Conservation (phyloP, 164 flowering plant genomes). For the Amborella trichopoda region DNA sequence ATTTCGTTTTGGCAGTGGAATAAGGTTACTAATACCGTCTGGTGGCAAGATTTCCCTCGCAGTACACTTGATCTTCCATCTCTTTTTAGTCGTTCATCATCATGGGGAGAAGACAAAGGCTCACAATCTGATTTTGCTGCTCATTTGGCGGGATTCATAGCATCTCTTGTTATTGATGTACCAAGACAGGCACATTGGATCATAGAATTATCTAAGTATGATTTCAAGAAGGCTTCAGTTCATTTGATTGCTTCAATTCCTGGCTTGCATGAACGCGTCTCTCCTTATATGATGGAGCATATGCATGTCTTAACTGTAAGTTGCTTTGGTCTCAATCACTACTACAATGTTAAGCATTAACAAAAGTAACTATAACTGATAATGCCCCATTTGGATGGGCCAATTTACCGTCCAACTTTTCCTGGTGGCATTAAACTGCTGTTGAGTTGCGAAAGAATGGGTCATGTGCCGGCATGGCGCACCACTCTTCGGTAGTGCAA, state of each 20-base stretch:
- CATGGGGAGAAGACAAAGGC: slow-evolving; percentile 11
- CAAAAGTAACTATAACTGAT: too few species aligned
- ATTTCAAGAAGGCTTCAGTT: slow-evolving; percentile 47
- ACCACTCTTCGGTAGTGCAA: too few species aligned
- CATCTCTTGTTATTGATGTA: slow-evolving; percentile 59
- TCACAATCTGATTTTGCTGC: slow-evolving; percentile 69
- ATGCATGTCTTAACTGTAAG: slow-evolving; percentile 27
- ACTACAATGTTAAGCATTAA: too few species aligned
- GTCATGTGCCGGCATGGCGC: too few species aligned
- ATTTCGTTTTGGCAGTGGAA: slow-evolving; percentile 59
- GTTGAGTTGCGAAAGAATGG: too few species aligned
- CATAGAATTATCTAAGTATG: slow-evolving; percentile 56
- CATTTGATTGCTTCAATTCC: slow-evolving; percentile 77
- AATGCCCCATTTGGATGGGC: too few species aligned
- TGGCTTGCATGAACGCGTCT: slow-evolving; percentile 42
- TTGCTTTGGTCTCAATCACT: slow-evolving; percentile 2
- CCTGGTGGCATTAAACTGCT: too few species aligned
- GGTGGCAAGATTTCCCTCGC: slow-evolving; percentile 98
- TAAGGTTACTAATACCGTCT: slow-evolving; percentile 70
- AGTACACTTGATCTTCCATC: slow-evolving; percentile 41
- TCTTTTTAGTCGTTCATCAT: slow-evolving; percentile 31
- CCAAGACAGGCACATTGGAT: slow-evolving; percentile 80
- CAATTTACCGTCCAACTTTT: too few species aligned
- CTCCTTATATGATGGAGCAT: slow-evolving; percentile 15
- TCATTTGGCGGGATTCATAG: slow-evolving; percentile 80